Percentiles rank a stretch among this genome's conserved stretches.
phyloP scores from a whole-genome alignment of 1,139 yeast species.

The Geotrichum histeridarum region DNA sequence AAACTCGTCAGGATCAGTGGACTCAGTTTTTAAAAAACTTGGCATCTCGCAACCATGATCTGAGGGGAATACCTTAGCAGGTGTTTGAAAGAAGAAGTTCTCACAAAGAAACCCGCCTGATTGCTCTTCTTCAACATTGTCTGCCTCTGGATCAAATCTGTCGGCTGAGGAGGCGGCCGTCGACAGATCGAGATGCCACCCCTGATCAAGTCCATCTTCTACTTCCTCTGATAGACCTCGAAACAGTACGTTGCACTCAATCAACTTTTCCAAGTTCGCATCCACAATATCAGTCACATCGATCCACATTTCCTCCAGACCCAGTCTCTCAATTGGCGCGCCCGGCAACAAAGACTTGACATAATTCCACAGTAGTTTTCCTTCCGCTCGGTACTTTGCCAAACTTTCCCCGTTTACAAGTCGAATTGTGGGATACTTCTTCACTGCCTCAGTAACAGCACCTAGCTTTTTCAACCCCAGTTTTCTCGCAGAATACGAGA shows the following conservation, averaged over 20 bases:
- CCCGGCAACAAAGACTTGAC: constrained; percentile 28
- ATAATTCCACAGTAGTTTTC: constrained; percentile 32
- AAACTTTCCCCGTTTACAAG: constrained; percentile 38
- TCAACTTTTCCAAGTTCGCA: constrained; percentile 21
- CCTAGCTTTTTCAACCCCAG: constrained; percentile 35
- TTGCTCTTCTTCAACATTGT: neutral
- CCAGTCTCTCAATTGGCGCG: constrained; percentile 35
- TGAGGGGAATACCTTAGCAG: constrained; percentile 30
- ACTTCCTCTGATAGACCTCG: constrained; percentile 13
- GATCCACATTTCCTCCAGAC: constrained; percentile 38
- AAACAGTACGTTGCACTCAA: constrained; percentile 19
- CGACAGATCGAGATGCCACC: constrained; percentile 5
- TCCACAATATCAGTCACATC: constrained; percentile 32
- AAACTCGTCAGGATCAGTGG: constrained; percentile 14
- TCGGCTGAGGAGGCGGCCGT: constrained; percentile 20
- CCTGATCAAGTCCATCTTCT: constrained; percentile 17
- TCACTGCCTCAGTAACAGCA: constrained; percentile 27
- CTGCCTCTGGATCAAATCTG: constrained; percentile 25
- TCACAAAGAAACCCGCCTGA: constrained; percentile 24
- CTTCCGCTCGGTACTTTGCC: constrained; percentile 35
- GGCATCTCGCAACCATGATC: constrained; percentile 17
- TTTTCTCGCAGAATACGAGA: constrained; percentile 37
- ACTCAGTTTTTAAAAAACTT: constrained; percentile 6
- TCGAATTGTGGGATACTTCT: constrained; percentile 30
- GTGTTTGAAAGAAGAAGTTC: constrained; percentile 32